These are phyloP conservation scores for Globisporangium spiculum DNA, from an alignment of 352 stramenopile species.

Conservation along the genomic window DNA sequence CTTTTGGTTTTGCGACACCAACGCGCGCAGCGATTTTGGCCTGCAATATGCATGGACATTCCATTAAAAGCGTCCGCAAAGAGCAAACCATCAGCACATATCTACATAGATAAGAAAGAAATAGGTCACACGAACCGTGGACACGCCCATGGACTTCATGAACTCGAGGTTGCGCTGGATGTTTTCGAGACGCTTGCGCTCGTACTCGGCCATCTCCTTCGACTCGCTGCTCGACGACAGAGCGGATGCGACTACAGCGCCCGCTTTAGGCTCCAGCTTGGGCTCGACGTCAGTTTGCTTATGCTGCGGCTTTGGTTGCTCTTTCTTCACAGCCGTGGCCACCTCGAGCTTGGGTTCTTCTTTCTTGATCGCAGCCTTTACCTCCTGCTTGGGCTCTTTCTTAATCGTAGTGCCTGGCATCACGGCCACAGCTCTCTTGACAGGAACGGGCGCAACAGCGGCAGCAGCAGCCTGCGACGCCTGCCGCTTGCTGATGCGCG, in stretches of 20 bases:
- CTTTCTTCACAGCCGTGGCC: not conserved
- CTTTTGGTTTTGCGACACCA: slow-evolving; percentile 9
- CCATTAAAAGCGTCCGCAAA: not conserved
- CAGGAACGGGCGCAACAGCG: not conserved
- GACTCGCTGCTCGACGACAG: not conserved
- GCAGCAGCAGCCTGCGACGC: not conserved
- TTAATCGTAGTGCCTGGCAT: not conserved
- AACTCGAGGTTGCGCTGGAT: slow-evolving; percentile 84
- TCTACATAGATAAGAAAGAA: not conserved
- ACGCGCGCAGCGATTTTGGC: slow-evolving; percentile 63
- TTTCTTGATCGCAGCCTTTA: slow-evolving; percentile 7
- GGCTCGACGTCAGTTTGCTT: not conserved
- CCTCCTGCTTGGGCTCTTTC: slow-evolving; percentile 16
- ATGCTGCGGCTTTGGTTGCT: not conserved
- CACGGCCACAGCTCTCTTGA: not conserved
- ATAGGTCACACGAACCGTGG: slow-evolving; percentile 34
- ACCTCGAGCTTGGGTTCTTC: slow-evolving; percentile 7
- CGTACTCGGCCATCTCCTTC: slow-evolving; percentile 61
- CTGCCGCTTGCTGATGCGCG: slow-evolving; percentile 13
- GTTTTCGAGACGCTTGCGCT: slow-evolving; percentile 79
- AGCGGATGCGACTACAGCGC: not conserved
- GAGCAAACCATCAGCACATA: not conserved
- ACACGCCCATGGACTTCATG: slow-evolving; percentile 82
- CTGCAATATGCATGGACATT: slow-evolving; percentile 10
- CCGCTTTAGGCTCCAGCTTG: slow-evolving; percentile 7